Conservation (phyloP, 2,329 filamentous ascomycete genomes). For the Aureobasidium sp. region DNA sequence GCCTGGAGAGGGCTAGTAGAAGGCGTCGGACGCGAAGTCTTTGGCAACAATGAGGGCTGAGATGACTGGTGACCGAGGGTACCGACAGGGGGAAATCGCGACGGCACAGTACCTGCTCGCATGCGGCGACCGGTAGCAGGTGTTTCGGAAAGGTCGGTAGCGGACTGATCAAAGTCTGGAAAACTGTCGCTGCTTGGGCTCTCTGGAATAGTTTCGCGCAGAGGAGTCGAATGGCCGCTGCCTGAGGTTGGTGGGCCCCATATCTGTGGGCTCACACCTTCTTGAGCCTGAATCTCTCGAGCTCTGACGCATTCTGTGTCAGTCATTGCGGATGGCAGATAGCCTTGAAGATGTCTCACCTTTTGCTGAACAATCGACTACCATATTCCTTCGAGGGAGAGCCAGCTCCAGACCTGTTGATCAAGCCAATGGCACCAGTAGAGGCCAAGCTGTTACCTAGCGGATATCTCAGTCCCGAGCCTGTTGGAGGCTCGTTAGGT, state of each 20-base stretch:
- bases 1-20: slow-evolving; percentile 78
- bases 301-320: slow-evolving; percentile 52
- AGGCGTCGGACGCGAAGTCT: slow-evolving; percentile 77
- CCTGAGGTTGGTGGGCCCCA: slow-evolving; percentile 96
- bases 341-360: slow-evolving; percentile 52
- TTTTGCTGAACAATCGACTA: slow-evolving; percentile 80
- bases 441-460: slow-evolving; percentile 59
- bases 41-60: slow-evolving; percentile 56
- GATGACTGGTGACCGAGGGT: slow-evolving; percentile 54
- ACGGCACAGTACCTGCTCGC: slow-evolving; percentile 92
- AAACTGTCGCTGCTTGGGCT: slow-evolving; percentile 90
- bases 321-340: neutral
- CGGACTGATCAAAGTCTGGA: slow-evolving; percentile 73
- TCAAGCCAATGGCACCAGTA: slow-evolving; percentile 44
- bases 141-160: slow-evolving; percentile 54
- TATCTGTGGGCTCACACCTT: slow-evolving; percentile 66
- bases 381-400: slow-evolving; percentile 93
- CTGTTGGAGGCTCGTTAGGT: slow-evolving; percentile 64
- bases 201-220: slow-evolving; percentile 95
- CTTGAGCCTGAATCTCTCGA: slow-evolving; percentile 93
- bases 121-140: slow-evolving; percentile 67
- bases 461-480: slow-evolving; percentile 59
- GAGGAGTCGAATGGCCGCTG: slow-evolving; percentile 89
- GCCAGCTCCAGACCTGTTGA: slow-evolving; percentile 73
- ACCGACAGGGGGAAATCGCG: slow-evolving; percentile 76